Evolutionary conservation across 1,284 basidiomycete species (phyloP).

Genomic region (Cerrena zonata): DNA sequence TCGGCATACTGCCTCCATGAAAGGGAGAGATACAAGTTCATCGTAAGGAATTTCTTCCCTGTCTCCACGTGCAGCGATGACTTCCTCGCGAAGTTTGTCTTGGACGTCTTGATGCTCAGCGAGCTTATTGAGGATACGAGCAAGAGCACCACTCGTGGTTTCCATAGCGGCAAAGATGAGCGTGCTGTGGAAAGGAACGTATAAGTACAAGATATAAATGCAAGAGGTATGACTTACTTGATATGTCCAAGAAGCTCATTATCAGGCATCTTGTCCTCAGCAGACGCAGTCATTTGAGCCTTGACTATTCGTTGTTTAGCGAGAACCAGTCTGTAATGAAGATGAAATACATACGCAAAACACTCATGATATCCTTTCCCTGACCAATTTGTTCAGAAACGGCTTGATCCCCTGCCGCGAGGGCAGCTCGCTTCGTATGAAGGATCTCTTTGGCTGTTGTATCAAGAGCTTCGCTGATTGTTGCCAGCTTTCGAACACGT

Average conservation of each 20-base stretch:
- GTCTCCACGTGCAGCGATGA: constrained; percentile 14
- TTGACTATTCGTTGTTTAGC: no score
- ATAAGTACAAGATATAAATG: background rate
- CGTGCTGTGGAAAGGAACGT: constrained; percentile 12
- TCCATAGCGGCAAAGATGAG: constrained; percentile 27
- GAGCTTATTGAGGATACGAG: constrained; percentile 22
- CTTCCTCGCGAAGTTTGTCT: constrained; percentile 22
- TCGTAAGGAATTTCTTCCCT: constrained; percentile 24
- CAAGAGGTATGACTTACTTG: constrained; percentile 15
- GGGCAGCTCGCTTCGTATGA: constrained; percentile 19
- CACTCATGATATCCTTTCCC: constrained; percentile 28
- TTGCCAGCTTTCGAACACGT: constrained; percentile 11
- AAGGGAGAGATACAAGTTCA: constrained; percentile 24
- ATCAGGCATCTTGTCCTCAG: constrained; percentile 23
- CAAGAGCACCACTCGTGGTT: constrained; percentile 24
- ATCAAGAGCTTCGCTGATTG: constrained; percentile 18
- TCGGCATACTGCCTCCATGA: constrained; percentile 29
- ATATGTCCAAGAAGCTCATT: constrained; percentile 24
- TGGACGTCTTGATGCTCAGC: constrained; percentile 20
- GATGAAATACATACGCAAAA: constrained; percentile 19
- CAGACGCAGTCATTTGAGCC: constrained; percentile 19
- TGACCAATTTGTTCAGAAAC: constrained; percentile 23
- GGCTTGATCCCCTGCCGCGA: constrained; percentile 23
- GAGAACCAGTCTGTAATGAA: no score
- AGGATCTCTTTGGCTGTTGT: constrained; percentile 14